Conservation (phyloP, 2,329 filamentous ascomycete species). For the Pseudocercospora vitis region DNA sequence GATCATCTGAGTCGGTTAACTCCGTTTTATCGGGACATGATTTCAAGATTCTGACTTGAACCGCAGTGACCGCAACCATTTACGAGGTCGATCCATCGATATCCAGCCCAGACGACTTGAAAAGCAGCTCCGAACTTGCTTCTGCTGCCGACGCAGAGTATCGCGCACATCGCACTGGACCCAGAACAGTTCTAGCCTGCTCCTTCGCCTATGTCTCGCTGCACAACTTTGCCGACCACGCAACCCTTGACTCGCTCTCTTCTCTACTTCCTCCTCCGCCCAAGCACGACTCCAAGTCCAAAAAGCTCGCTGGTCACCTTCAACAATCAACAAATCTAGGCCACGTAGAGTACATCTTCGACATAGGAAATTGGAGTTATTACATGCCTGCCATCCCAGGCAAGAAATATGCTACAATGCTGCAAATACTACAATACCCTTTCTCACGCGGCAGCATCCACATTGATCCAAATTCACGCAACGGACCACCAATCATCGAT, state of each 20-base stretch:
- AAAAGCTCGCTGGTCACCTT: too few species aligned
- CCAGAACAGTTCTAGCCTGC: constrained; percentile 1
- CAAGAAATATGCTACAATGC: constrained; percentile 12
- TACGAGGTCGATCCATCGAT: constrained; percentile 13
- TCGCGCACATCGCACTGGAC: neutral
- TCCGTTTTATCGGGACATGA: too few species aligned
- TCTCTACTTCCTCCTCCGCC: neutral
- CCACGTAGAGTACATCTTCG: constrained; percentile 15
- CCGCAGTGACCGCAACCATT: constrained; percentile 8
- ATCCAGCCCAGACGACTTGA: constrained; percentile 2
- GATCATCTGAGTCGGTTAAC: constrained; percentile 50
- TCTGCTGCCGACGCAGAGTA: constrained; percentile 11
- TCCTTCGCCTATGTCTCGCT: constrained; percentile 11
- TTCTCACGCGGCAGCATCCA: constrained; percentile 32
- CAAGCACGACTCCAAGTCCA: too few species aligned
- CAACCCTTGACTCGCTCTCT: neutral
- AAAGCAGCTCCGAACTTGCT: neutral
- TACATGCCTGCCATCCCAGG: neutral
- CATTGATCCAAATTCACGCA: constrained; percentile 27
- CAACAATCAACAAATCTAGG: constrained; percentile 6
- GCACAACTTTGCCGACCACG: neutral
- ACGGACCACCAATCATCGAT: constrained; percentile 29
- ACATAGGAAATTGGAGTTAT: constrained; percentile 11
- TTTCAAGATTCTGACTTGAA: too few species aligned
- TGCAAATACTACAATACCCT: constrained; percentile 20